Evolutionary conservation across 1,284 basidiomycete genomes (phyloP), one percentile per base, ranked within the genome.

Genomic region (Mycosarcoma maydis): DNA sequence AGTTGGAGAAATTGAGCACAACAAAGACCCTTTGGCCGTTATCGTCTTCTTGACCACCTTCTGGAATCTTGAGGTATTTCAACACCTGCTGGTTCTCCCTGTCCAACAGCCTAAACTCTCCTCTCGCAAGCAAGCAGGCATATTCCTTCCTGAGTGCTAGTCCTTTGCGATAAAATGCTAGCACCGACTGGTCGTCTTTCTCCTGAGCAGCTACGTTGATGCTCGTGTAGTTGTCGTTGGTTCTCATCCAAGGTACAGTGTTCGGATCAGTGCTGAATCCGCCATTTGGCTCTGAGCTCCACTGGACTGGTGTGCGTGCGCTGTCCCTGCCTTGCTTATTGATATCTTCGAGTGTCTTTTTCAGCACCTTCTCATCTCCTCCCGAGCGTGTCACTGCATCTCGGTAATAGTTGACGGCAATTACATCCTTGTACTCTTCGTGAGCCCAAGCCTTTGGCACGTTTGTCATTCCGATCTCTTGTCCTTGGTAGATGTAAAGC

Each of bases 401-500:
- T 6, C 57, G 40, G 20, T 65, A 50, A 38, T 74, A 72, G 33
- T 69, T 72, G 54, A 68, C 44, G 19, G 52, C 56, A 24, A 56
- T 58, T 41, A 66, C 44, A 20, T 66, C 57, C 39, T 59, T 52
- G 34, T 61, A 65, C 41, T 90, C 89, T 53, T 89, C 87, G 20
- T 89, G 84, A 0, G 85, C 85, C 89, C 90, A 90, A 4, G 82
- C 79, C 30, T 83, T 77, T 6, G 90, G 88, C 40, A 89, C 85
- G 62, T 91, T 91, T 78, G 85, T 86, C 82, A 89, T 84, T 0
- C 87, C 90, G 0, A 91, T 85, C 51, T 76, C 74, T 44, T 76
- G 62, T 44, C 90, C 89, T 82, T 91, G 88, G 78, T 88, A 90
- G 11, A 91, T 83, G 77, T 87, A 91, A 64, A 88, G 80, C 17